Base-by-base conservation (phyloP, 2,329 filamentous ascomycete genomes). In the Alternaria alternata region DNA sequence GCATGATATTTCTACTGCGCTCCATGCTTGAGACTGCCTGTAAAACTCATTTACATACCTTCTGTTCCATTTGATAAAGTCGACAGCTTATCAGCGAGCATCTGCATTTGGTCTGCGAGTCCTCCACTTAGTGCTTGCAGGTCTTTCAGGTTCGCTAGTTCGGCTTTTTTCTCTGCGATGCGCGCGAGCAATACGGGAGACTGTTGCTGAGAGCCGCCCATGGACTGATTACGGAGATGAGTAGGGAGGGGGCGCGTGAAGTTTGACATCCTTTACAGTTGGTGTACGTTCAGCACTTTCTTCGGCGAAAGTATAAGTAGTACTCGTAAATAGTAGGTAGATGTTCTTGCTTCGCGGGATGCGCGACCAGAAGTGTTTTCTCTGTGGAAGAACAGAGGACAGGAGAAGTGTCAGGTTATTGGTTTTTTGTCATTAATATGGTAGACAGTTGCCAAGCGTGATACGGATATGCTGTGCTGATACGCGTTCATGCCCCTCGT, bases 101-200 rank as follows among this genome's bases (percentile, higher is more conserved):
- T 88, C 75, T 94, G 89, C 91, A 96, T 95, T 77, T 95, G 92
- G 41, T 86, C 85, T 42, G 92, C 92, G 34, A 94, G 85, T 2
- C 89, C 91, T 22, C 89, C 91, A 69, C 91, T 94, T 46, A 96
- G 84, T 70, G 93, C 90, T 67, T 91, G 87, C 52, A 96, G 81
- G 76, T 95, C 89, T 74, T 88, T 90, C 59, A 95, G 83, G 70
- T 89, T 91, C 69, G 93, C 90, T 6, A 96, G 85, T 78, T 96
- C 92, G 54, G 89, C 88, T 78, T 91, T 93, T 83, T 96, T 96
- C 81, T 95, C 92, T 65, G 91, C 88, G 75, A 96, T 93, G 65
- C 92, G 89, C 44, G 90, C 87, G 53, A 91, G 81, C 16, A 95
- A 83, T 26, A 88, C 86, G 1, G 91, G 87, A 1, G 91, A 91